Conservation (phyloP, 2,329 filamentous ascomycete species). For the Pseudogymnoascus sp. region DNA sequence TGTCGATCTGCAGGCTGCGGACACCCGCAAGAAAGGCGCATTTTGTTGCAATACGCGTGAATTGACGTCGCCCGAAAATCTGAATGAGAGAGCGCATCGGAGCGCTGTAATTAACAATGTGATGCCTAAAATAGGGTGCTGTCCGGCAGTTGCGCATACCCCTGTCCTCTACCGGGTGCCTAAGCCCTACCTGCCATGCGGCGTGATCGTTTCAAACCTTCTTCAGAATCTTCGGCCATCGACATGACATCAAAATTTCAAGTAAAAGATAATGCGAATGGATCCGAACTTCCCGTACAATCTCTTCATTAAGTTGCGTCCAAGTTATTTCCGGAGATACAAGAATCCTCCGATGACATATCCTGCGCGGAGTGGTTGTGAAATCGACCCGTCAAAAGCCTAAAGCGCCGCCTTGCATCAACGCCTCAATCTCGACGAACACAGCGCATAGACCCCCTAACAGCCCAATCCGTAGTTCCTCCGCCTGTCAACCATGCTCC, state of each 20-base stretch:
- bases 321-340: not conserved
- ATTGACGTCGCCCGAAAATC: not conserved
- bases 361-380: not conserved
- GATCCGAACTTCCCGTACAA: not conserved
- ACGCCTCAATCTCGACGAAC: not conserved
- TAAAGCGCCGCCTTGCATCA: not conserved
- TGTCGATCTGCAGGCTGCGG: not conserved
- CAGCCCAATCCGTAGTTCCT: not conserved
- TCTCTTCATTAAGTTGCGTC: not conserved
- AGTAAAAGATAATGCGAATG: not conserved
- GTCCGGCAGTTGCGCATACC: not conserved
- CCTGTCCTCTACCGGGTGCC: not conserved
- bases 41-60: not conserved
- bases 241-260: not conserved
- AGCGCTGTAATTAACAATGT: not conserved
- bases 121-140: not conserved
- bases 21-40: not conserved
- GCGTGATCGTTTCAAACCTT: not conserved
- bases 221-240: not conserved
- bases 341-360: no score
- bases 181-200: not conserved
- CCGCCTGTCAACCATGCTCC: not conserved
- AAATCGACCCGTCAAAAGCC: not conserved
- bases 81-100: not conserved
- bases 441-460: not conserved